phyloP scores from a whole-genome alignment of 306 rosid species.

The Vachellia collinsii region DNA sequence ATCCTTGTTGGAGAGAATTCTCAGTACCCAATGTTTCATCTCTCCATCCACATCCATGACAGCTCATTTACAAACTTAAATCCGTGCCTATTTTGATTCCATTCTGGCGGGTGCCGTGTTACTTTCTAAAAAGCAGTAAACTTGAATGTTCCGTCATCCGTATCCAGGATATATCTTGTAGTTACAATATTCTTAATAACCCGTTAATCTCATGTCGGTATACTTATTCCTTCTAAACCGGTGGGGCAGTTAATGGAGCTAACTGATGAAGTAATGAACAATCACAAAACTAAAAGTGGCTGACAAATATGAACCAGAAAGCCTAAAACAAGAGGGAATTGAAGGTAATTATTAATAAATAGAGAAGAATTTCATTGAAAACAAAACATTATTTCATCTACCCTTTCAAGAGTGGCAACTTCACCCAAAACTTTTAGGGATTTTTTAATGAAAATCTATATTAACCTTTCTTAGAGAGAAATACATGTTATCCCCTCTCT shows the following conservation, averaged over 20 bases:
- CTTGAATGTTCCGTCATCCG: no score
- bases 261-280: not conserved
- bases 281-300: not conserved
- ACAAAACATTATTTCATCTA: no score
- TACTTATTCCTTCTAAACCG: not conserved
- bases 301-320: not conserved
- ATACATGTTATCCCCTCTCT: no score
- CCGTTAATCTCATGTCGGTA: not conserved
- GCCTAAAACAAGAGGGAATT: constrained; percentile 6
- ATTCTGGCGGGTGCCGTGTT: not conserved
- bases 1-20: not conserved
- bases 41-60: no score
- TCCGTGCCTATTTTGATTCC: not conserved
- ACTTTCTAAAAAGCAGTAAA: no score
- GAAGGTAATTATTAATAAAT: not conserved
- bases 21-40: not conserved
- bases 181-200: not conserved
- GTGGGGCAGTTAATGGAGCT: not conserved
- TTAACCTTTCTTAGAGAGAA: no score
- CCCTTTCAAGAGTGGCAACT: no score
- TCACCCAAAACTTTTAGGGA: no score
- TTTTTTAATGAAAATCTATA: no score
- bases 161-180: no score
- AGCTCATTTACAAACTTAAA: not conserved
- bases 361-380: no score